Conservation (phyloP, 2,329 filamentous ascomycete species). For the Pseudogymnoascus sp. region DNA sequence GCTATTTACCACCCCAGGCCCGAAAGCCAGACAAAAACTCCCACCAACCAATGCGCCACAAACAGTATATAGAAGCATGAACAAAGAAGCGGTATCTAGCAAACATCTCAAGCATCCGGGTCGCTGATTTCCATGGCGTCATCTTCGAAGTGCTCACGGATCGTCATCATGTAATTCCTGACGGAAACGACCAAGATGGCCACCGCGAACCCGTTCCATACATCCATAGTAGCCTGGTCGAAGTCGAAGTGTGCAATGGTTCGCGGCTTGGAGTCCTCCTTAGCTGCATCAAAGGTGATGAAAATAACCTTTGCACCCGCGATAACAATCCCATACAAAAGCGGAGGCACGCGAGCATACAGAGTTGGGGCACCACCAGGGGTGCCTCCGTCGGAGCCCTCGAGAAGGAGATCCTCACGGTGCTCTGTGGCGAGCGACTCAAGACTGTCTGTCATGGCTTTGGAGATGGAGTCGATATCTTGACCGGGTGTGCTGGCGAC, state of each 20-base stretch:
- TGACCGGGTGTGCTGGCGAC: slow-evolving; percentile 18
- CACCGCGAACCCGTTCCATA: slow-evolving; percentile 31
- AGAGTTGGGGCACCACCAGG: slow-evolving; percentile 19
- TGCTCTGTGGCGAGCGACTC: slow-evolving; percentile 23
- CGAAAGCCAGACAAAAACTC: not conserved
- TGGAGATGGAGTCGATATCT: slow-evolving; percentile 17
- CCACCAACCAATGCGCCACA: not conserved
- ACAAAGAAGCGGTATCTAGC: not conserved
- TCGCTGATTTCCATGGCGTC: not conserved
- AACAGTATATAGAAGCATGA: not conserved
- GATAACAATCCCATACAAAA: slow-evolving; percentile 30
- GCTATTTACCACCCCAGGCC: not conserved
- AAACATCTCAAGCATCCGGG: not conserved
- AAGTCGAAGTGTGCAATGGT: slow-evolving; percentile 27
- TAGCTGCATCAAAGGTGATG: slow-evolving; percentile 26
- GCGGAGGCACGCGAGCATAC: slow-evolving; percentile 23
- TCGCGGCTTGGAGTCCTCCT: slow-evolving; percentile 20
- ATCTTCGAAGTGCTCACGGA: not conserved
- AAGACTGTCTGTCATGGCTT: slow-evolving; percentile 23
- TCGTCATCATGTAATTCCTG: slow-evolving; percentile 21
- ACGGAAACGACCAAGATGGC: slow-evolving; percentile 26
- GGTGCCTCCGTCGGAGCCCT: not conserved
- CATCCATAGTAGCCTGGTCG: slow-evolving; percentile 22
- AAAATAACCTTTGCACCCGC: slow-evolving; percentile 23
- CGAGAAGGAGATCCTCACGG: slow-evolving; percentile 19